Percentiles rank a stretch among this genome's conserved stretches.
These are phyloP conservation scores for Termitomyces sp. DNA, from an alignment of 1,284 basidiomycete species.

Conservation along the genomic window DNA sequence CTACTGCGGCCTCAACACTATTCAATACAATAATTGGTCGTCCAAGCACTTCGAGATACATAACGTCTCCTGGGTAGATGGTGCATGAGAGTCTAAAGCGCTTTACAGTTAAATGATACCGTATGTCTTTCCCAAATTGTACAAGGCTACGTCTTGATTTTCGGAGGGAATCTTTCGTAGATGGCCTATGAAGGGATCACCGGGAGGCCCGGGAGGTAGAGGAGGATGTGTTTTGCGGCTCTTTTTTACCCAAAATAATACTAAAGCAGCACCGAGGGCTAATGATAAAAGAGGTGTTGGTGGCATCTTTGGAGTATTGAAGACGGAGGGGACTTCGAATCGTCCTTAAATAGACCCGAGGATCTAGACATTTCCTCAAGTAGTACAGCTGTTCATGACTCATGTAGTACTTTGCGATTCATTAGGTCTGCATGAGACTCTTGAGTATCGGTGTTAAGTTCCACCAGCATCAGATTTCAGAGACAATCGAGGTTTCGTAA, in stretches of 20 bases:
- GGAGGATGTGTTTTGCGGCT: not conserved
- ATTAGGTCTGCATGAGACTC: too few relatives aligned
- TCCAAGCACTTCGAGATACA: conserved; percentile 26
- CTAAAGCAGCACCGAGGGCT: not conserved
- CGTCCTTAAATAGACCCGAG: not conserved
- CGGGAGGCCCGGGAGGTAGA: conserved; percentile 1
- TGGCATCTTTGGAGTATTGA: not conserved
- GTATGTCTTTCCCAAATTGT: not conserved
- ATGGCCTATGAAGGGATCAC: conserved; percentile 3
- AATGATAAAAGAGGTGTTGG: not conserved
- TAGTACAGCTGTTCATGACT: too few relatives aligned
- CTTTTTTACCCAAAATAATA: not conserved
- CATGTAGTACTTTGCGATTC: too few relatives aligned
- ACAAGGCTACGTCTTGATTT: not conserved
- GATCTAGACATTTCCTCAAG: too few relatives aligned
- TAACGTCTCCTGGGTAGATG: conserved; percentile 30
- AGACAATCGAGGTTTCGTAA: too few relatives aligned
- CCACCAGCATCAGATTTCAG: too few relatives aligned
- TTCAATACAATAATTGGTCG: conserved; percentile 29
- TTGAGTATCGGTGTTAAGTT: too few relatives aligned
- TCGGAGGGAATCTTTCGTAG: not conserved
- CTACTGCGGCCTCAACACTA: conserved; percentile 26
- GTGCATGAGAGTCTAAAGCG: too few relatives aligned
- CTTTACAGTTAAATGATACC: too few relatives aligned
- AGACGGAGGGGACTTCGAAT: not conserved